Percentiles rank a stretch among this genome's conserved stretches.
Evolutionary conservation across 129 eudicot genomes (phyloP).

Genomic region (Glebionis coronaria): DNA sequence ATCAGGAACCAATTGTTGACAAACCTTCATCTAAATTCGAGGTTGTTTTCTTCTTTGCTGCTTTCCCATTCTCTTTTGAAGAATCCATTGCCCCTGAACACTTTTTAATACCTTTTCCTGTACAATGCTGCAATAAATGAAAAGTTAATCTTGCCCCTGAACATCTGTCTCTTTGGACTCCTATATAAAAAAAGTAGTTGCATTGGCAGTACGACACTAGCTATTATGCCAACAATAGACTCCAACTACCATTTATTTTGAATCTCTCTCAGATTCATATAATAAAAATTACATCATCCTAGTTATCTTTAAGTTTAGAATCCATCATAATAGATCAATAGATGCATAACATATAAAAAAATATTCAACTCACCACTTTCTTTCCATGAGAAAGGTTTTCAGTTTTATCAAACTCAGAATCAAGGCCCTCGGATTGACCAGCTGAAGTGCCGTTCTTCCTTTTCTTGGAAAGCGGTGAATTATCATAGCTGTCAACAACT

Average conservation of each 20-base stretch:
- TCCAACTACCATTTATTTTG: no score
- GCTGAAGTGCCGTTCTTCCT: conserved; percentile 23
- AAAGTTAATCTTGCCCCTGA: conserved; percentile 1
- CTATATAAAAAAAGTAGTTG: no score
- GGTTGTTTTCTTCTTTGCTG: conserved; percentile 26
- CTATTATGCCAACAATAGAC: no score
- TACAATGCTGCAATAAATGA: conserved; percentile 41
- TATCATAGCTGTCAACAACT: conserved; percentile 6
- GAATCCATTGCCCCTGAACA: conserved; percentile 4
- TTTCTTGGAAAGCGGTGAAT: conserved; percentile 28
- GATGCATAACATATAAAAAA: background rate
- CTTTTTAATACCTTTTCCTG: conserved; percentile 26
- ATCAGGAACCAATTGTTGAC: conserved; percentile 10
- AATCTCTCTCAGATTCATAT: background rate
- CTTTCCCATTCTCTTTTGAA: conserved; percentile 28
- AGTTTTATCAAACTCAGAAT: conserved; percentile 31
- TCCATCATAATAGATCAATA: background rate
- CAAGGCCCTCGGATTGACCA: conserved; percentile 19
- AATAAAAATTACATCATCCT: background rate
- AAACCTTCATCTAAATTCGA: conserved; percentile 31
- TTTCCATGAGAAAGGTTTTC: conserved; percentile 41
- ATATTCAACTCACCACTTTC: conserved; percentile 47
- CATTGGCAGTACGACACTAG: no score
- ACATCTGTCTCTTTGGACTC: background rate
- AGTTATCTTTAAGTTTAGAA: background rate